A percentile compares a stretch with the other conserved stretches of the same genome.
These are phyloP conservation scores for Phytophthora pini DNA, from an alignment of 352 stramenopile species.

Conservation along the genomic window DNA sequence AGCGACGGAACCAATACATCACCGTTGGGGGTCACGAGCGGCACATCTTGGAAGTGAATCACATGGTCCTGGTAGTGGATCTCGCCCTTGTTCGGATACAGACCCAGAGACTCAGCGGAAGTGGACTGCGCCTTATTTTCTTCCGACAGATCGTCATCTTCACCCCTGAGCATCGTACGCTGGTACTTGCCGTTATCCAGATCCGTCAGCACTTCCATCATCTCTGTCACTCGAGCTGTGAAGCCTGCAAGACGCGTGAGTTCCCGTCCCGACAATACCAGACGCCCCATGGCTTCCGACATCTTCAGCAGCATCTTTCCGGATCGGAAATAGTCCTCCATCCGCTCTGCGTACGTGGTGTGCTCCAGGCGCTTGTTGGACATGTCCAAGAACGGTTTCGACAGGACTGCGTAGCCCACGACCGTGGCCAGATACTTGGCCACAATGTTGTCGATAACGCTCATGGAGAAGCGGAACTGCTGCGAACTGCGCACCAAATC, in stretches of 20 bases:
- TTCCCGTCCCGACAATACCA: constrained; percentile 87
- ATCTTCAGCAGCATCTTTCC: constrained; percentile 90
- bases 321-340: constrained; percentile 88
- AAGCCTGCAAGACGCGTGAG: constrained; percentile 85
- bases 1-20: constrained; percentile 89
- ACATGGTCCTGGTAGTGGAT: constrained; percentile 66
- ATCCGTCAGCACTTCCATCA: constrained; percentile 80
- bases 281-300: constrained; percentile 81
- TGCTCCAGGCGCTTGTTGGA: constrained; percentile 60
- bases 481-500: constrained; percentile 74
- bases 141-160: constrained; percentile 39
- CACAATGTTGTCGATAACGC: constrained; percentile 85
- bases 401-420: constrained; percentile 82
- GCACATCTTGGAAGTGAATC: constrained; percentile 91
- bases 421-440: constrained; percentile 90
- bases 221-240: constrained; percentile 77
- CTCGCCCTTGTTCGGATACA: constrained; percentile 70
- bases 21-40: constrained; percentile 88
- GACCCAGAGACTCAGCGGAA: constrained; percentile 53
- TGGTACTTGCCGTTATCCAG: constrained; percentile 74
- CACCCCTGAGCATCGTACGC: constrained; percentile 72
- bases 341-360: constrained; percentile 75
- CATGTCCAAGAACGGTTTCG: constrained; percentile 74
- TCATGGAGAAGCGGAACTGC: constrained; percentile 88
- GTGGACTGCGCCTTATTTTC: constrained; percentile 30